Evolutionary conservation across 192 early-diverging fungal species (phyloP).

Genomic region (Endogone sp.): DNA sequence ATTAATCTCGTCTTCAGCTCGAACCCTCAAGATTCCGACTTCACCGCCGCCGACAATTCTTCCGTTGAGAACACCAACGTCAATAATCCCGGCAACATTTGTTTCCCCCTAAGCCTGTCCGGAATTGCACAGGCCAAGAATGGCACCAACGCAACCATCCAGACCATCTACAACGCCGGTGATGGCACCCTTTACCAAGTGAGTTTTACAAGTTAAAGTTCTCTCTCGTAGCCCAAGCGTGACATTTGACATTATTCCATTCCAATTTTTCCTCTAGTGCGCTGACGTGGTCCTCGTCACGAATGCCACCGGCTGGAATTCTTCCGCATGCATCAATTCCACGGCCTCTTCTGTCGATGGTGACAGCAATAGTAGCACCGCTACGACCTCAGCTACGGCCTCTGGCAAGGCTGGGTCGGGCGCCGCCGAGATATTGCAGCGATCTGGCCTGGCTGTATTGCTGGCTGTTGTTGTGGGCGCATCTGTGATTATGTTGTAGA

Average conservation of each 20-base stretch:
- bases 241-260: no score
- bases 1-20: slow-evolving; percentile 33
- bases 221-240: no score
- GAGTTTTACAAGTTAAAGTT: not conserved
- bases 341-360: slow-evolving; percentile 6
- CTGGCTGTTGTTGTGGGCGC: not conserved
- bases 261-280: no score
- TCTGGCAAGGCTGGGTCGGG: no score
- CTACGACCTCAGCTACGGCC: not conserved
- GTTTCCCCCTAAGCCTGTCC: slow-evolving; percentile 35
- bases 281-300: slow-evolving; percentile 16
- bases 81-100: slow-evolving; percentile 31
- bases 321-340: slow-evolving; percentile 16
- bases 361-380: not conserved
- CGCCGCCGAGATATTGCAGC: not conserved
- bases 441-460: not conserved
- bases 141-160: slow-evolving; percentile 49
- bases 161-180: slow-evolving; percentile 45
- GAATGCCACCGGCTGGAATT: slow-evolving; percentile 10
- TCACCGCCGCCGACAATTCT: slow-evolving; percentile 19
- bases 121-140: slow-evolving; percentile 26
- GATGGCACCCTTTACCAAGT: slow-evolving; percentile 48
- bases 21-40: slow-evolving; percentile 38
- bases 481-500: no score
- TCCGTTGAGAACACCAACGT: slow-evolving; percentile 10